Evolutionary conservation across 352 stramenopile species (phyloP).

Genomic region (Phytophthora macrochlamydospora): DNA sequence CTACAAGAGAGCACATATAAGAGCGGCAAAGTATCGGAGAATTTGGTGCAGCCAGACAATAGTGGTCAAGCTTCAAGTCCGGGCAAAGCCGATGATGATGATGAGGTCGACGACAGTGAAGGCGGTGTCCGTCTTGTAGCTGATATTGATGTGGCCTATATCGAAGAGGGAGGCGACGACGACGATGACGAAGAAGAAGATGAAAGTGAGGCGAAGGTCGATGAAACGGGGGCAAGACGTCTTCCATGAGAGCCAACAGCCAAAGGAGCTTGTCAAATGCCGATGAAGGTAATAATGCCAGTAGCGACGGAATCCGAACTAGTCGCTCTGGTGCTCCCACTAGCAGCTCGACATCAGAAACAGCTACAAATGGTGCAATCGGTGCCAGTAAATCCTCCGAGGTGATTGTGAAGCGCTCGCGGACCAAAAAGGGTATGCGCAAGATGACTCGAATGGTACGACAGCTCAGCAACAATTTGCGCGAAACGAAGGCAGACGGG

Average conservation of each 20-base stretch:
- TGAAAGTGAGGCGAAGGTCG: constrained; percentile 11
- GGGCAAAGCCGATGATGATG: constrained; percentile 24
- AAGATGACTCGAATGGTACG: constrained; percentile 69
- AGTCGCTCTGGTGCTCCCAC: constrained; percentile 5
- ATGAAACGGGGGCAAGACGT: constrained; percentile 9
- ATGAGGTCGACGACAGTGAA: constrained; percentile 34
- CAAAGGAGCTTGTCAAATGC: constrained; percentile 11
- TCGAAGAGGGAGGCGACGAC: constrained; percentile 27
- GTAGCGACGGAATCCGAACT: constrained; percentile 14
- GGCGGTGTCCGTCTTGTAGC: constrained; percentile 6
- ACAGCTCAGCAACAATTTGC: constrained; percentile 70
- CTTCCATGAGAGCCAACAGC: constrained; percentile 9
- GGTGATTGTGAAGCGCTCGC: constrained; percentile 71
- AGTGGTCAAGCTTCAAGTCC: constrained; percentile 20
- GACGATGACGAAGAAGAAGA: constrained; percentile 36
- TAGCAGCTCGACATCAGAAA: constrained; percentile 15
- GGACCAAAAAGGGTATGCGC: constrained; percentile 70
- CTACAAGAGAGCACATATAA: constrained; percentile 86
- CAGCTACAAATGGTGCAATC: constrained; percentile 5
- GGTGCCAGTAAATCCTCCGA: constrained; percentile 28
- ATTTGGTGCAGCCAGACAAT: constrained; percentile 23
- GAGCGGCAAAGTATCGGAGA: constrained; percentile 46
- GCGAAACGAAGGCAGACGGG: constrained; percentile 58
- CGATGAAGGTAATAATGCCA: constrained; percentile 19
- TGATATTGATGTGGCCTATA: constrained; percentile 17